phyloP scores from a whole-genome alignment of 345 rosid genomes.

The Cardamine occulta region DNA sequence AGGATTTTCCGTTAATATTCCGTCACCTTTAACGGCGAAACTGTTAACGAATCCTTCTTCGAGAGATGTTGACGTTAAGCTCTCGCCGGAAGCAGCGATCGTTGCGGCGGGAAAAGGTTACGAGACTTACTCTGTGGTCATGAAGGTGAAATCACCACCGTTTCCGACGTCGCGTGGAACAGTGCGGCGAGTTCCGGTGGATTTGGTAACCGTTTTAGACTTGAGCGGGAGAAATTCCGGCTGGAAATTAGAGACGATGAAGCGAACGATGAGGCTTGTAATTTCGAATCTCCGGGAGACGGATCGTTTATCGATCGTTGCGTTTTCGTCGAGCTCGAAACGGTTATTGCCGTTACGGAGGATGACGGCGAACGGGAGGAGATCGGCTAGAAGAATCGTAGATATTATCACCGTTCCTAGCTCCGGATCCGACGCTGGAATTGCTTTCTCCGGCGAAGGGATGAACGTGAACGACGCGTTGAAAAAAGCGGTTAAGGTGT shows the following conservation, averaged over 20 bases:
- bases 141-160: constrained; percentile 69
- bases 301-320: constrained; percentile 83
- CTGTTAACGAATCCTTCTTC: constrained; percentile 11
- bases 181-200: constrained; percentile 62
- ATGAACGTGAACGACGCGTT: constrained; percentile 76
- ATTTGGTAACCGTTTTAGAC: constrained; percentile 70
- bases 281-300: constrained; percentile 59
- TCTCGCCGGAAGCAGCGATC: constrained; percentile 71
- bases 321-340: constrained; percentile 71
- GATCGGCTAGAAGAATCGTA: constrained; percentile 66
- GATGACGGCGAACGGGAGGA: constrained; percentile 75
- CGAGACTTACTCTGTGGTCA: constrained; percentile 59
- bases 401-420: constrained; percentile 49
- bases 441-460: constrained; percentile 55
- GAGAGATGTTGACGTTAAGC: constrained; percentile 52
- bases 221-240: constrained; percentile 59
- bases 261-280: constrained; percentile 65
- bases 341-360: constrained; percentile 66
- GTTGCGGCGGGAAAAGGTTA: constrained; percentile 59
- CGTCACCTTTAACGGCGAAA: constrained; percentile 40
- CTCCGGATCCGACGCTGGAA: constrained; percentile 54
- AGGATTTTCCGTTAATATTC: constrained; percentile 56
- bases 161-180: constrained; percentile 38
- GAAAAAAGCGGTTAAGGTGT: constrained; percentile 81
- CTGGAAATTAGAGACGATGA: constrained; percentile 55